These are phyloP conservation scores for Setaria italica DNA, from an alignment of 202 grass and related monocot genomes.

Conservation along the genomic window DNA sequence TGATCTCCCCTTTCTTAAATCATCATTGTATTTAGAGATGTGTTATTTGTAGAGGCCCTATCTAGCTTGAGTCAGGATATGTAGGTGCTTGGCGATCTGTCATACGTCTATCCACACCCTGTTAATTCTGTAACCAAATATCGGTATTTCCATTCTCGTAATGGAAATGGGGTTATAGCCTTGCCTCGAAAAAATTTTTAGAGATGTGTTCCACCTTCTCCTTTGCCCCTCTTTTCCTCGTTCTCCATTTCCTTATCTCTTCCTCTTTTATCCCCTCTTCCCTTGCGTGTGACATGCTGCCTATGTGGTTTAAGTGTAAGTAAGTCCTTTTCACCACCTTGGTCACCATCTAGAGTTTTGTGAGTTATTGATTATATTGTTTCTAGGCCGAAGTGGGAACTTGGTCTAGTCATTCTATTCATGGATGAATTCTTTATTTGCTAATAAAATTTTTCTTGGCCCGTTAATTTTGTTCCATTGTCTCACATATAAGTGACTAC, in stretches of 20 bases:
- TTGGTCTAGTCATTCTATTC: not conserved
- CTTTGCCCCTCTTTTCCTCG: not conserved
- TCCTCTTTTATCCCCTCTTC: accelerated
- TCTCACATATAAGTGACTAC: not conserved
- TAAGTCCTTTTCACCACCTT: not conserved
- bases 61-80: no score
- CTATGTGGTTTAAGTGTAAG: not conserved
- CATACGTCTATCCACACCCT: no score
- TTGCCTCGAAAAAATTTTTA: no score
- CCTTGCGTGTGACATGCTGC: not conserved
- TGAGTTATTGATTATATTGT: not conserved
- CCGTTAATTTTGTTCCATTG: not conserved
- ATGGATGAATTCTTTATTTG: not conserved
- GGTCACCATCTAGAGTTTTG: not conserved
- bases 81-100: no score
- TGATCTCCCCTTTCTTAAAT: not conserved
- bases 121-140: no score
- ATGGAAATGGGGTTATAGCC: no score
- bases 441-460: not conserved
- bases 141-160: no score
- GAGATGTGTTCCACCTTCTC: not conserved
- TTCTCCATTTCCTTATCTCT: not conserved
- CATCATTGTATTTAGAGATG: no score
- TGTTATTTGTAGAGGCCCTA: no score
- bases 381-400: not conserved